These are phyloP conservation scores for Rhynchospora breviuscula DNA, from an alignment of 176 grass and related monocot species.

Conservation along the genomic window DNA sequence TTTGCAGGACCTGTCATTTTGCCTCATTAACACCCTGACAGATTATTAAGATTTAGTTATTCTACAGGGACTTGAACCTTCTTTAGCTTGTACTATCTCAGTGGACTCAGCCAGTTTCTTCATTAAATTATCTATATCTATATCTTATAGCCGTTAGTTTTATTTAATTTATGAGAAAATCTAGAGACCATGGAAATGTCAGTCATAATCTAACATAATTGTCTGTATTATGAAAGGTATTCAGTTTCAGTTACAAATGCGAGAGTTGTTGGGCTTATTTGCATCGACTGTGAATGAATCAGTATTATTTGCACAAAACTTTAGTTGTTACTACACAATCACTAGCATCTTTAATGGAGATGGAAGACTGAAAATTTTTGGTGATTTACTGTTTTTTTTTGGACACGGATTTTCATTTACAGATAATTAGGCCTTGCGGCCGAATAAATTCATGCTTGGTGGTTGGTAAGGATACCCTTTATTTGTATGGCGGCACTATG, in stretches of 20 bases:
- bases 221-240: background rate
- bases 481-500: constrained; percentile 97
- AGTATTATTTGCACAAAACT: background rate
- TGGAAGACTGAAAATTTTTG: background rate
- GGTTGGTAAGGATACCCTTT: constrained; percentile 77
- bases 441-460: constrained; percentile 94
- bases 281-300: background rate
- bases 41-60: background rate
- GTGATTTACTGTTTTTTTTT: constrained; percentile 10
- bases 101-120: background rate
- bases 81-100: background rate
- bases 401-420: background rate
- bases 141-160: background rate
- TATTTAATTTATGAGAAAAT: background rate
- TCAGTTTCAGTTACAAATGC: background rate
- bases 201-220: background rate
- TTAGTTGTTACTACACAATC: background rate
- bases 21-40: background rate
- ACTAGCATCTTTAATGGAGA: background rate
- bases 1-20: background rate
- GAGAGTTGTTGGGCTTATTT: background rate
- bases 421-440: constrained; percentile 79
- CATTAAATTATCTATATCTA: background rate
- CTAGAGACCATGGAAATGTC: background rate
- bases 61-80: background rate